These are phyloP conservation scores for Cladosporium sp. DNA, from an alignment of 2,329 filamentous ascomycete species.

Conservation along the genomic window DNA sequence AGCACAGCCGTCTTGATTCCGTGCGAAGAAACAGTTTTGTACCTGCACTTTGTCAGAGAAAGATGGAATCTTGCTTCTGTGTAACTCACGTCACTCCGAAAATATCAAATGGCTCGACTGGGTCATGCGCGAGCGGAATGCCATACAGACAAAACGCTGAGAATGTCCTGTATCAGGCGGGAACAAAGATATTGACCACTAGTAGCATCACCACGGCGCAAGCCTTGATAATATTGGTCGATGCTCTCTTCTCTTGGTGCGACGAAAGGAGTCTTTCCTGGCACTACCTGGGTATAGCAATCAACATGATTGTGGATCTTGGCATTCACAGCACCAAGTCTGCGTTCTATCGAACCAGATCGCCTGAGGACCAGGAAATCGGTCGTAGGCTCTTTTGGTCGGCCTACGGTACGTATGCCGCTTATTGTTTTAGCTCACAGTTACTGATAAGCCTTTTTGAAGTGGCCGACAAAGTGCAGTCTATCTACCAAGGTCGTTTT, in stretches of 20 bases:
- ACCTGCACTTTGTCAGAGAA: neutral
- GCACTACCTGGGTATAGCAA: constrained; percentile 56
- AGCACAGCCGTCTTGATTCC: constrained; percentile 6
- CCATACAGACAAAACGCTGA: neutral
- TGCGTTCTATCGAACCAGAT: neutral
- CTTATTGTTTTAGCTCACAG: neutral
- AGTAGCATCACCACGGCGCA: constrained; percentile 54
- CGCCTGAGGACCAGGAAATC: neutral
- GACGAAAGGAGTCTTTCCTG: constrained; percentile 52
- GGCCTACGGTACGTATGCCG: neutral
- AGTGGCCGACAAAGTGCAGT: constrained; percentile 2
- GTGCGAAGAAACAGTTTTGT: constrained; percentile 1
- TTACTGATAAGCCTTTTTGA: neutral
- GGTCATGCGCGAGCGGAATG: neutral
- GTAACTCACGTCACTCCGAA: constrained; percentile 4
- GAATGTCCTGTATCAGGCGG: neutral
- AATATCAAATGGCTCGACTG: neutral
- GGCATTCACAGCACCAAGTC: constrained; percentile 24
- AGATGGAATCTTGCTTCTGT: neutral
- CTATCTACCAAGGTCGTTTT: constrained; percentile 3
- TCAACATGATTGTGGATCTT: constrained; percentile 53
- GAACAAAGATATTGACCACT: constrained; percentile 39
- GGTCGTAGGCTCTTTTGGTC: neutral
- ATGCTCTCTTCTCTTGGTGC: constrained; percentile 48
- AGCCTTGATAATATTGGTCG: constrained; percentile 50